Evolutionary conservation across 805 yeast genomes (phyloP), one percentile per base, ranked within the genome.

Genomic region (Schizosaccharomyces octosporus): DNA sequence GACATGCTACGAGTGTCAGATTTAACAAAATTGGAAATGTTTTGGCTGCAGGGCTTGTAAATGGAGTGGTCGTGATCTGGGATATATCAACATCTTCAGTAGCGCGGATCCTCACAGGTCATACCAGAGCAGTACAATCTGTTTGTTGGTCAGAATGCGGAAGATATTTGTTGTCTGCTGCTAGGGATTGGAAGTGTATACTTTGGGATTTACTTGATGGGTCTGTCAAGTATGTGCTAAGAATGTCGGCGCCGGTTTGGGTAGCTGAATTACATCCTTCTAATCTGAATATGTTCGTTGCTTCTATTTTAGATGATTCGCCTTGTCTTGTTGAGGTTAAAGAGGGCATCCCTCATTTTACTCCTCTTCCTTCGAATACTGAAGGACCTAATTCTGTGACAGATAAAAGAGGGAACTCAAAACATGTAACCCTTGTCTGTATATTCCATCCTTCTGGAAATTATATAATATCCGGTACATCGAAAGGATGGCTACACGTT

Each of bases 1-100:
- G 73, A 17, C 79, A 81, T 55, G 77, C 86, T 0, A 84, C 87
- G 7, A 80, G 80, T 63, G 76, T 88, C 48, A 79, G 78, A 68
- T 85, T 81, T 73, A 85, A 81, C 66, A 72, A 77, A 6, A 79
- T 79, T 61, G 97, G 97, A 5, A 95, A 87, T 69, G 89, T 89
- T 68, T 70, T 88, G 4, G 95, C 95, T 0, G 78, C 85, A 1
- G 96, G 96, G 0, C 72, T 83, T 42, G 73, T 78, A 3, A 84
- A 84, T 69, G 96, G 96, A 0, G 74, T 82, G 0, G 79, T 87
- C 5, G 75, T 84, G 24, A 78, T 88, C 15, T 81, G 83, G 65
- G 95, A 87, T 69, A 75, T 80, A 66, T 86, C 83, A 66, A 84
- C 93, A 0, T 66, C 66, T 61, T 81, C 80, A 29, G 78, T 81